Evolutionary conservation across 2,329 filamentous ascomycete genomes (phyloP), one percentile per base, ranked within the genome.

Genomic region (Arthrinium phaeospermum): DNA sequence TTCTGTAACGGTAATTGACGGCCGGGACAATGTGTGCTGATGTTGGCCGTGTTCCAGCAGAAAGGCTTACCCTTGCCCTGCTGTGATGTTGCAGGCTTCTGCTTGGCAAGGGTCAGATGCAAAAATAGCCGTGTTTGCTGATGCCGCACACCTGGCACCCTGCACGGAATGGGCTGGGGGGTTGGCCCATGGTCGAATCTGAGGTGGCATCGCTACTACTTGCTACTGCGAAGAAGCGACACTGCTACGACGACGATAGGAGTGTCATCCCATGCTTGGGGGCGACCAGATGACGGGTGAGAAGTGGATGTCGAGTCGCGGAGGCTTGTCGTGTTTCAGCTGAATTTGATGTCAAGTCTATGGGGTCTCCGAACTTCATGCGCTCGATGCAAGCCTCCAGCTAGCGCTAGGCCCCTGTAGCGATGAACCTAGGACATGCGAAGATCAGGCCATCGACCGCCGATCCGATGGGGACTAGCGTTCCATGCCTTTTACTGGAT

Each of bases 241-340:
- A 19, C 19, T 37, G 51, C 27, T 30, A 53, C 51, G 27, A 57
- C 51, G 30, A 16, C 51, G 51, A 37, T 34, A n/a, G 30, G 57
- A 64, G 34, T 64, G 57, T 41, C 57, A 64, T 64, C 57, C 57
- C 57, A 64, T 64, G 14, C 3, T 37, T 41, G 57, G 34, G 30
- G 57, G 14, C 14, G 57, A 64, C 57, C 57, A 64, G 57, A 64
- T 64, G 57, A 64, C 57, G 34, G 57, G 57, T 64, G 57, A 64
- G 57, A 64, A 64, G 57, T 64, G 57, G 57, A 37, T 34, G 44
- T 30, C 45, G 67, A 69, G 27, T n/a, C 27, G 37, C 45, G 27
- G 67, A 37, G 67, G 67, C 67, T 34, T 37, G 67, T 49, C 67
- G 67, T 69, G 67, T 69, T 69, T 69, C 67, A 69, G 67, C 67